Conservation (phyloP, 139 green algal species). For the Dunaliella sp. region DNA sequence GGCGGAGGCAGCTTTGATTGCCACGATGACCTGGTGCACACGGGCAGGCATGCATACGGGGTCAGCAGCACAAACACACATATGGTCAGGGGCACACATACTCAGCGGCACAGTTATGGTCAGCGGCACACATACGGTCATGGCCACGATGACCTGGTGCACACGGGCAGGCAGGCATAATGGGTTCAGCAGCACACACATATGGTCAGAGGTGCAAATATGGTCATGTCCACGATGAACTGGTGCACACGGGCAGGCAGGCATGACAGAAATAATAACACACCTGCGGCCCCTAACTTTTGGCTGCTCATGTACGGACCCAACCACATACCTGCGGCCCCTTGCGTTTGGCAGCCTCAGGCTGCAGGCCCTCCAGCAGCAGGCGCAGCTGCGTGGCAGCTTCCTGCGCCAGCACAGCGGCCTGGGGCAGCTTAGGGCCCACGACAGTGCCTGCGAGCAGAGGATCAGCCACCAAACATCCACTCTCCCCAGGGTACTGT, state of each 20-base stretch:
- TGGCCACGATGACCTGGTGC: conserved; percentile 19
- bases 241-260: background rate
- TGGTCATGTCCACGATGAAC: conserved; percentile 26
- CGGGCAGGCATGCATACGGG: background rate
- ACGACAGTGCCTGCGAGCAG: conserved; percentile 15
- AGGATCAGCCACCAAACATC: too few relatives aligned
- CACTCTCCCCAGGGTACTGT: too few relatives aligned
- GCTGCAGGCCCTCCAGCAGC: conserved; percentile 23
- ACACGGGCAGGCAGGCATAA: background rate
- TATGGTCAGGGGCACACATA: background rate
- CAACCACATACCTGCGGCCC: background rate
- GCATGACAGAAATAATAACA: background rate
- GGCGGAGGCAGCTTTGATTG: conserved; percentile 13
- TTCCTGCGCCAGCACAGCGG: conserved; percentile 23
- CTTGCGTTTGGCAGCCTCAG: background rate
- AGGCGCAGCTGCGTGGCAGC: conserved; percentile 17
- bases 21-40: conserved; percentile 14
- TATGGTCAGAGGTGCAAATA: too few relatives aligned
- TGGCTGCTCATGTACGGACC: too few relatives aligned
- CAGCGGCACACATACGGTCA: conserved; percentile 1
- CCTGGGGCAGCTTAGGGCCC: conserved; percentile 15
- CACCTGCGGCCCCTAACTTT: background rate
- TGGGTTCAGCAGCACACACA: background rate
- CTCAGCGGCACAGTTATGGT: background rate
- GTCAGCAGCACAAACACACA: background rate